Evolutionary conservation across 23 red algal species (phyloP).

Genomic region (Cyanidium caldarium): DNA sequence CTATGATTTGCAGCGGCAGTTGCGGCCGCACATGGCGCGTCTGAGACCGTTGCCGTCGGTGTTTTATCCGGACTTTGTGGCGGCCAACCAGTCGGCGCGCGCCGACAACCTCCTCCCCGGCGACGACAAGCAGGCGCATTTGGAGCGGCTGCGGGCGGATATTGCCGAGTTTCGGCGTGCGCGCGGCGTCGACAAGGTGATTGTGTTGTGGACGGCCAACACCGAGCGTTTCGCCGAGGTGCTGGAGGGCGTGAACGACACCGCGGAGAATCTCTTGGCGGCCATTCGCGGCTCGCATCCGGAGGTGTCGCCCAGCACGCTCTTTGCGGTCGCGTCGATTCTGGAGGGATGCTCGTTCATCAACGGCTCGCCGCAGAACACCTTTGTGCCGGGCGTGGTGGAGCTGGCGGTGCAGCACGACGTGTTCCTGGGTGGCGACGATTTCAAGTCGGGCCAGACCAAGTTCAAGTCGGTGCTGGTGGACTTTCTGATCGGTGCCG

Average conservation of each 20-base stretch:
- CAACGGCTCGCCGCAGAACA: constrained; percentile 96
- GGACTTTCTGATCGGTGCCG: constrained; percentile 79
- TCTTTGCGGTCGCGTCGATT: constrained; percentile 94
- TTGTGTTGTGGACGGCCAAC: constrained; percentile 96
- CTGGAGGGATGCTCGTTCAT: constrained; percentile 89
- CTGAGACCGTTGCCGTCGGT: constrained; percentile 64
- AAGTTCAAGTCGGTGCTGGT: constrained; percentile 92
- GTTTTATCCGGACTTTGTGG: constrained; percentile 86
- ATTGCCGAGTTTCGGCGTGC: constrained; percentile 66
- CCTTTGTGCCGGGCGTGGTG: constrained; percentile 88
- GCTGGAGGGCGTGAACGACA: constrained; percentile 78
- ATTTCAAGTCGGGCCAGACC: constrained; percentile 99
- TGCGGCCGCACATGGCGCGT: constrained; percentile 30
- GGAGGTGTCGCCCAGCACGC: constrained; percentile 71
- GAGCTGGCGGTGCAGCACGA: constrained; percentile 52
- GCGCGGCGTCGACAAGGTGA: constrained; percentile 65
- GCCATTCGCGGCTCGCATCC: constrained; percentile 49
- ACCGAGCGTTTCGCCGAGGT: constrained; percentile 84
- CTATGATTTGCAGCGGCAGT: constrained; percentile 74
- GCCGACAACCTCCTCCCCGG: constrained; percentile 77
- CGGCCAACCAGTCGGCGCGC: constrained; percentile 71
- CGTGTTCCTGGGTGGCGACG: constrained; percentile 90
- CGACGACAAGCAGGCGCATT: constrained; percentile 54
- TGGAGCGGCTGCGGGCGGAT: constrained; percentile 52
- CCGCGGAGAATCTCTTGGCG: constrained; percentile 45